Conservation (phyloP, 257 asterid genomes). For the Datura wrightii region DNA sequence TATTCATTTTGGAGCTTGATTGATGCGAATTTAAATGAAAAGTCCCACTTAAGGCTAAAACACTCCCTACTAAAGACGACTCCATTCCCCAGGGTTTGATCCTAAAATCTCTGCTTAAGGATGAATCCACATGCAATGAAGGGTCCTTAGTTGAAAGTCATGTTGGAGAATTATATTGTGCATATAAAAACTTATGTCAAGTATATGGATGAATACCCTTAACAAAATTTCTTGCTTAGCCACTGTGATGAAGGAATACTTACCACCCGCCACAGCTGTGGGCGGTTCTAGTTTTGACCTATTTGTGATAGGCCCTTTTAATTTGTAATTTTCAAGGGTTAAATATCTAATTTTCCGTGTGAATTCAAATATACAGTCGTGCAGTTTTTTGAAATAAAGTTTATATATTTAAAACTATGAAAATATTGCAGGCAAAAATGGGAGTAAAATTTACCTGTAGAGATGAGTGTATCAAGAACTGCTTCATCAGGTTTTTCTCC, state of each 20-base stretch:
- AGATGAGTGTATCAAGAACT: constrained; percentile 42
- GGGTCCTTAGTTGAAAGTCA: too few relatives aligned
- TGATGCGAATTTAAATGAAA: not conserved
- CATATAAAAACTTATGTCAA: not conserved
- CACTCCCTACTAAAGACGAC: not conserved
- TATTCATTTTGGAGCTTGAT: not conserved
- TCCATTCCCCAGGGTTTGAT: not conserved
- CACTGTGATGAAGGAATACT: not conserved
- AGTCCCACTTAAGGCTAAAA: not conserved
- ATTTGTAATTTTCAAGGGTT: not conserved
- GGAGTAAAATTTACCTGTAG: constrained; percentile 18
- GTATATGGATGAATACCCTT: not conserved
- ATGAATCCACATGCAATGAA: not conserved
- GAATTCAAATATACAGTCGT: not conserved
- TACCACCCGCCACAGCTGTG: not conserved
- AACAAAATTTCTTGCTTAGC: not conserved
- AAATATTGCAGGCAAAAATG: not conserved
- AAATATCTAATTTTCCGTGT: not conserved
- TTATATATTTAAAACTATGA: not conserved
- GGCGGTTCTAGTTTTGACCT: not conserved
- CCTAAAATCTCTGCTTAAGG: not conserved
- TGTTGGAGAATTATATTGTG: not conserved
- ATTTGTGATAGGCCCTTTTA: too few relatives aligned
- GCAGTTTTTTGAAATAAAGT: not conserved
- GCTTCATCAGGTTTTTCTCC: constrained; percentile 54